Evolutionary conservation across 495 filamentous ascomycete species (phyloP), one percentile per base, ranked within the genome.

Genomic region (Penicillium malachiteum): DNA sequence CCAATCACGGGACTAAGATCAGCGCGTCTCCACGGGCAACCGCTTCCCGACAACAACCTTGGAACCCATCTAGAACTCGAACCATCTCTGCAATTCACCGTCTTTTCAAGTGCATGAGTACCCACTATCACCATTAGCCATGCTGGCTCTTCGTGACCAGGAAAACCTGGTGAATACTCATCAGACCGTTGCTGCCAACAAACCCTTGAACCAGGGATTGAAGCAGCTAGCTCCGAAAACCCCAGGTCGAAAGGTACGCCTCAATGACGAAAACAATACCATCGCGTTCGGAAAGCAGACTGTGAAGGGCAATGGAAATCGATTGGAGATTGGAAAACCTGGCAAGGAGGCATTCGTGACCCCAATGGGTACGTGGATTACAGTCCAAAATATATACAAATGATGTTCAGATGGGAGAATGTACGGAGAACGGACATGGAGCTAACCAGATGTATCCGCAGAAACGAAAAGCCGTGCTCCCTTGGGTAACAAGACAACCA

Each of bases 401-500:
- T 26, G 21, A 26, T 26, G 21, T 4, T 26, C 21, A 4, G 21
- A 18, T 42, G 35, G 18, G 3, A 30, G 31, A 7, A 46, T 3
- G n/a, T 33, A 12, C 30, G 18, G n/a, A 7, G 18, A 11, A n/a
- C 13, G 17, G 33, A 13, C n/a, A 45, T 9, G 32, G 30, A 46
- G 21, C 75, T 76, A 60, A 80, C 58, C 7, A 21, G 17, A 48
- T 14, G 6, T 42, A 37, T 31, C 52, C 43, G 21, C 54, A 90
- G 88, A 80, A 42, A 81, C 86, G 44, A 83, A 84, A 39, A 87
- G 80, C 44, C 86, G 91, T 56, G 92, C 94, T 38, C 87, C 90
- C 4, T 73, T 97, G 48, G 95, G 95, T 37, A 81, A 86, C 76
- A 99, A 99, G 72, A 97, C 93, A 0, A 97, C 94, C 41, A 99